These are phyloP conservation scores for Epithele typhae DNA, from an alignment of 768 basidiomycete species.

Conservation along the genomic window DNA sequence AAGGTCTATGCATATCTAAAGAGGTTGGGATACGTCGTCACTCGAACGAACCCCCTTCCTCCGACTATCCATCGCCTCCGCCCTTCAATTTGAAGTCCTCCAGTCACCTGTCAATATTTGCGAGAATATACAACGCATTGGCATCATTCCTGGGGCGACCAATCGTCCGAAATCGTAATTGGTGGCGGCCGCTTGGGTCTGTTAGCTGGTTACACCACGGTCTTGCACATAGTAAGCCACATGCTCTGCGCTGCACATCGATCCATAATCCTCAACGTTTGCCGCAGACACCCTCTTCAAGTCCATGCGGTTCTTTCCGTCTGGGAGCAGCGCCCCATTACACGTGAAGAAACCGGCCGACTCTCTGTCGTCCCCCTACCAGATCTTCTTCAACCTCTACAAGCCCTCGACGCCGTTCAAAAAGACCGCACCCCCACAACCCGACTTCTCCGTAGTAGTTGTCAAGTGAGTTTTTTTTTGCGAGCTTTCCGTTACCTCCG, in stretches of 20 bases:
- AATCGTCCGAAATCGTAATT: conserved; percentile 39
- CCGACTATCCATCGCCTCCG: conserved; percentile 48
- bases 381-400: conserved; percentile 86
- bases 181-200: conserved; percentile 63
- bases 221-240: conserved; percentile 52
- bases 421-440: conserved; percentile 68
- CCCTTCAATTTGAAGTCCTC: conserved; percentile 22
- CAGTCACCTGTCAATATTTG: conserved; percentile 28
- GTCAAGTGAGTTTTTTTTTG: conserved; percentile 79
- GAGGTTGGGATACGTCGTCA: conserved; percentile 86
- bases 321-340: conserved; percentile 54
- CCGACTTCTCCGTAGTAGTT: conserved; percentile 85
- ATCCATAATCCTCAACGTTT: conserved; percentile 1
- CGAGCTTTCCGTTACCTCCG: too few relatives aligned
- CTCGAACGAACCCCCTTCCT: conserved; percentile 60
- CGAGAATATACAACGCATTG: conserved; percentile 29
- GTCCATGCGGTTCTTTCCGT: conserved; percentile 67
- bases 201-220: conserved; percentile 45
- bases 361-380: conserved; percentile 51
- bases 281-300: conserved; percentile 62
- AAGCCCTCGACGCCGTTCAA: conserved; percentile 86
- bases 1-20: conserved; percentile 93
- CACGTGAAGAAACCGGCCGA: conserved; percentile 25
- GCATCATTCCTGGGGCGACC: conserved; percentile 26
- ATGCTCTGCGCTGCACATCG: neutral